Evolutionary conservation across 495 filamentous ascomycete genomes (phyloP), one percentile per base, ranked within the genome.

Genomic region (Penicillium manginii): DNA sequence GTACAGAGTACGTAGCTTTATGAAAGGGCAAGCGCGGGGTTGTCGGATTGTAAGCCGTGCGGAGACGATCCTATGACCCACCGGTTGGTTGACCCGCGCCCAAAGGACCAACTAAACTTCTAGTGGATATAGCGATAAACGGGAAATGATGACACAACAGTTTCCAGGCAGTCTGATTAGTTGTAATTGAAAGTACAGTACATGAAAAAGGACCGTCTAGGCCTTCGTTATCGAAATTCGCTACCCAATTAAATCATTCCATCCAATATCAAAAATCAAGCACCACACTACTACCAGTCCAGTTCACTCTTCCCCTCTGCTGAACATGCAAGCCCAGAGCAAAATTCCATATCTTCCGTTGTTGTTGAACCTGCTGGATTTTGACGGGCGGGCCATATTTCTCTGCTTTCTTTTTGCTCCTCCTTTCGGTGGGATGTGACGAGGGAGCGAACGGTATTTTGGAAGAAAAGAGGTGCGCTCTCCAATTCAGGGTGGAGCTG

Each of bases 371-470:
- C 73, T 1, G 54, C 61, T 43, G 54, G 54, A n/a, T 62, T 60
- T 52, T 77, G 76, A 33, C 73, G 65, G 22, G 81, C 79, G 1
- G 81, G 81, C 78, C 78, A 83, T 29, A 81, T 75, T 61, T 82
- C 75, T 40, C 59, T 22, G 11, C 65, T 65, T 10, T 61, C 69
- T 40, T 64, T 62, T 53, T 76, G 60, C 55, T 84, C 81, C 3
- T 62, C 56, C 35, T 73, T 54, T 21, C 63, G 59, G 64, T 82
- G 78, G 26, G 55, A 64, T 11, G 54, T 63, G 0, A 83, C 70
- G 17, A 74, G 55, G 10, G 76, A 69, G 7, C 76, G 64, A 9
- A 78, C 75, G 4, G 65, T 57, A 47, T 73, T 79, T 65, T 83
- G 80, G 65, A 81, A 82, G 69, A 72, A 78, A 0, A 81, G 61